Evolutionary conservation across 352 stramenopile species (phyloP), one percentile per base, ranked within the genome.

Genomic region (Globisporangium iwayamae): DNA sequence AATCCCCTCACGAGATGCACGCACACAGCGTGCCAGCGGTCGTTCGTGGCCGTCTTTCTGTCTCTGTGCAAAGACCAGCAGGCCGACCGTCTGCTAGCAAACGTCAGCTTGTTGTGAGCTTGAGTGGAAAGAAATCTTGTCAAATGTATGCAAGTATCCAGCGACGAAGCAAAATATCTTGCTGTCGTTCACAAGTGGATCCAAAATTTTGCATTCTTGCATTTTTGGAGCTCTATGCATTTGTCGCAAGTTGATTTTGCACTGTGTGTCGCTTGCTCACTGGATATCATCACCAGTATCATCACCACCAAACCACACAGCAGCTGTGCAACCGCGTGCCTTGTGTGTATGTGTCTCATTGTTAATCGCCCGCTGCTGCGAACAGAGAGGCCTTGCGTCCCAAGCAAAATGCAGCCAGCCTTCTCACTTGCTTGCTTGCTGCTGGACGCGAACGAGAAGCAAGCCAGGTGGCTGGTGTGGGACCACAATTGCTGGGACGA

Each of bases 31-130:
- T 25, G 14, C 14, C 28, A 56, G 30, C 20, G 30, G 22, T 39
- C 8, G 16, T 39, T 16, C 6, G 28, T 30, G 4, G 46, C 46
- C 46, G 46, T 53, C 46, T 36, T 25, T 55, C 25, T 55, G 48
- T 55, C 48, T 55, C 25, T 55, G 48, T 55, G 48, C 48, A 55
- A 55, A 55, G 48, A 38, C 25, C 25, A 55, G 48, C 48, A 20
- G 13, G 6, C 11, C 36, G 9, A 10, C 36, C 36, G 36, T 41
- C 36, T 41, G 36, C 36, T 10, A 55, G 5, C 11, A 38, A 38
- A 13, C 28, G 28, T n/a, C 50, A n/a, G 28, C 32, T 36, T 36
- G 32, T 28, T 28, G 25, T 28, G 25, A 28, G 25, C 25, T 28
- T 28, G 25, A 28, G 2, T 28, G 25, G 25, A 28, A 28, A 28